phyloP scores from a whole-genome alignment of 495 filamentous ascomycete species.

The Penicillium ucsense region DNA sequence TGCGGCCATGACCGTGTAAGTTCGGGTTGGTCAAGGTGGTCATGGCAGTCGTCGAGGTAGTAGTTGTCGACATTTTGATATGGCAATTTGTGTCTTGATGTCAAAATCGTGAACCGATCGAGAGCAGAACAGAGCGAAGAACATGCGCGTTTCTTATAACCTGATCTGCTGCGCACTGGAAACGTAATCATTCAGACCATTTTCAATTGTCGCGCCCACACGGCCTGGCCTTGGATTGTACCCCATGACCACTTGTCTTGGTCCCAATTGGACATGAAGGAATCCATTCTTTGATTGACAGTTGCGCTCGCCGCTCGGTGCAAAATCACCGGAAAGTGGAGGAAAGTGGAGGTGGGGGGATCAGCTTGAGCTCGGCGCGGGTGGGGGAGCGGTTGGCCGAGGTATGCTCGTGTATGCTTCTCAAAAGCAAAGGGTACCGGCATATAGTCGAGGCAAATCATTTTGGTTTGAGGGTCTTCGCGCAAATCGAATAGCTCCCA shows the following conservation, averaged over 20 bases:
- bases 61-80: slow-evolving; percentile 1
- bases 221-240: no score
- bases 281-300: no score
- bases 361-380: background rate
- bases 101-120: no score
- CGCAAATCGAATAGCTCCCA: no score
- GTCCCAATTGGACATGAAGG: background rate
- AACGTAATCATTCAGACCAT: no score
- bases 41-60: slow-evolving; percentile 10
- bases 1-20: slow-evolving; percentile 8
- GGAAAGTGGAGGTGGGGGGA: slow-evolving; percentile 6
- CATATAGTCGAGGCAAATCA: background rate
- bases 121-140: no score
- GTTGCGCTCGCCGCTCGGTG: background rate
- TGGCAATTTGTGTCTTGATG: background rate
- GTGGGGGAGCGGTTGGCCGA: background rate
- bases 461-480: no score
- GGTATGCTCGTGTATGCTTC: background rate
- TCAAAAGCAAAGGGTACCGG: background rate
- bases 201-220: no score
- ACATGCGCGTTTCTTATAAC: no score
- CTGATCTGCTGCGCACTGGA: no score
- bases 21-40: background rate
- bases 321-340: slow-evolving; percentile 3
- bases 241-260: background rate